A percentile compares a stretch with the other conserved stretches of the same genome.
Conservation (phyloP, 495 filamentous ascomycete species). For the Talaromyces thailandensis region DNA sequence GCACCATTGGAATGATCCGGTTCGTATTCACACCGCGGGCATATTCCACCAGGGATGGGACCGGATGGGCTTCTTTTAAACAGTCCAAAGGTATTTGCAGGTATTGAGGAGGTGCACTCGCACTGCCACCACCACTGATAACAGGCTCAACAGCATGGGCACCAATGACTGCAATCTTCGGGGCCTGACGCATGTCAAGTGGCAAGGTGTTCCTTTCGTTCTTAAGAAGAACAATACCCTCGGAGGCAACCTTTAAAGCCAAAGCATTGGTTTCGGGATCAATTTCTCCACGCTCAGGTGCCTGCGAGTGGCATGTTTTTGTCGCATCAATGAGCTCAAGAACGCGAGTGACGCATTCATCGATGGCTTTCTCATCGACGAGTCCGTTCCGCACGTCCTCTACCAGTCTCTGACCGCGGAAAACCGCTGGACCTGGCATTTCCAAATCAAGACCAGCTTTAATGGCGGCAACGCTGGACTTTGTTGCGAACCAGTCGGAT, state of each 20-base stretch:
- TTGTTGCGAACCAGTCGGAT: constrained; percentile 53
- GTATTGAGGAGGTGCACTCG: constrained; percentile 64
- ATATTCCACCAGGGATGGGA: constrained; percentile 20
- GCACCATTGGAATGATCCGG: constrained; percentile 49
- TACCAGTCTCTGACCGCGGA: constrained; percentile 19
- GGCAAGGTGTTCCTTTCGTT: constrained; percentile 51
- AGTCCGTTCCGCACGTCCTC: background rate
- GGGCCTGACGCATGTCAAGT: constrained; percentile 31
- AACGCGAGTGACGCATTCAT: constrained; percentile 29
- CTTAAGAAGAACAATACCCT: constrained; percentile 60
- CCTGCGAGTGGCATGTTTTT: background rate
- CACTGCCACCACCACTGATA: constrained; percentile 60
- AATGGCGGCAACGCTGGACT: constrained; percentile 22
- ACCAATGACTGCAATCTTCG: constrained; percentile 57
- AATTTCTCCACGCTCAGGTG: constrained; percentile 27
- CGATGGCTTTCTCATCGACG: constrained; percentile 34
- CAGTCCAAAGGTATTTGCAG: background rate
- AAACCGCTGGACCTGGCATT: constrained; percentile 49
- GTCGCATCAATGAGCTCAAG: constrained; percentile 36
- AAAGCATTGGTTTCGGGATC: constrained; percentile 46
- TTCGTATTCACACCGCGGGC: constrained; percentile 47
- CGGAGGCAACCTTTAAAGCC: constrained; percentile 44
- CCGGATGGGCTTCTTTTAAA: background rate
- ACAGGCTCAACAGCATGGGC: constrained; percentile 60
- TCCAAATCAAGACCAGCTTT: constrained; percentile 56